Percentiles rank a stretch among this genome's conserved stretches.
phyloP scores from a whole-genome alignment of 306 rosid genomes.

The Coriaria nepalensis region DNA sequence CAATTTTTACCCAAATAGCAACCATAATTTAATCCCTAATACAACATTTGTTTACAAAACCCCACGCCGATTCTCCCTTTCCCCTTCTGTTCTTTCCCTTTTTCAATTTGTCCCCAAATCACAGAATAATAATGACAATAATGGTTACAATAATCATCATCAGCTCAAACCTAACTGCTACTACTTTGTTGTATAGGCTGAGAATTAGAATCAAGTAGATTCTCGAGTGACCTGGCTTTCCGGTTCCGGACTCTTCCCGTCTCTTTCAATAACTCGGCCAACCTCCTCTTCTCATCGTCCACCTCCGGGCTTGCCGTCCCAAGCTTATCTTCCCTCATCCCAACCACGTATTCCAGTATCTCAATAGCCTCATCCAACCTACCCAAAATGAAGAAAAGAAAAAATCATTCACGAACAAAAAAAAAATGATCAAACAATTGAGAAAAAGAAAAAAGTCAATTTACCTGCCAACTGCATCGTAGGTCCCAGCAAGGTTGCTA shows the following conservation, averaged over 20 bases:
- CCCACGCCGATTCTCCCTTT: too few species aligned
- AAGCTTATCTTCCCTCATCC: constrained; percentile 72
- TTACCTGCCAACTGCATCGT: constrained; percentile 93
- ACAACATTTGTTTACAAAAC: too few species aligned
- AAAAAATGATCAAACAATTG: not conserved
- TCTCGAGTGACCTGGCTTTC: constrained; percentile 63
- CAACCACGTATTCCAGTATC: constrained; percentile 59
- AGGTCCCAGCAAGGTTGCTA: constrained; percentile 92
- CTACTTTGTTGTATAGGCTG: constrained; percentile 12
- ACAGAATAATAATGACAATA: too few species aligned
- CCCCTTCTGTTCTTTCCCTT: too few species aligned
- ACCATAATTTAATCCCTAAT: too few species aligned
- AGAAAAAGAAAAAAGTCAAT: not conserved
- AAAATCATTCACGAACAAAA: not conserved
- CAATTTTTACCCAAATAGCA: too few species aligned
- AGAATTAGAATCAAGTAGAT: constrained; percentile 46
- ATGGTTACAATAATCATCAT: too few species aligned
- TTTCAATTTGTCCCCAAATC: too few species aligned
- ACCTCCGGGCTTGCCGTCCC: constrained; percentile 94
- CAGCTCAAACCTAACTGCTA: constrained; percentile 14
- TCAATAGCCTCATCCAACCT: constrained; percentile 90
- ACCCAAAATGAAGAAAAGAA: constrained; percentile 1
- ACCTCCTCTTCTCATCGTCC: constrained; percentile 79
- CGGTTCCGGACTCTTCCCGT: constrained; percentile 62
- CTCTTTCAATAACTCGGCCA: constrained; percentile 75